phyloP scores from a whole-genome alignment of 768 basidiomycete species.

The Suillus brevipes region DNA sequence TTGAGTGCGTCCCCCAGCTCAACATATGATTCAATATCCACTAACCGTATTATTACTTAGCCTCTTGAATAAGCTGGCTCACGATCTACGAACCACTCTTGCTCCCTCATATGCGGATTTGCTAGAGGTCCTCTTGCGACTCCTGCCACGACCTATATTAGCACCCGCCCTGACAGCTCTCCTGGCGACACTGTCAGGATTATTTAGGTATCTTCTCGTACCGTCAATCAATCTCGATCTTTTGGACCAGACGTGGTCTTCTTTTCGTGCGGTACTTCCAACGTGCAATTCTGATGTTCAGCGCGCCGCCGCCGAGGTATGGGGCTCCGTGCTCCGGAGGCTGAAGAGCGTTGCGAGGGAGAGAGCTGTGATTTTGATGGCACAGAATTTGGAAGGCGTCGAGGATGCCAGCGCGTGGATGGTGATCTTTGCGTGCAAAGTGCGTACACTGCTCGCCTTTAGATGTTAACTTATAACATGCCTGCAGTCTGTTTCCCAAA shows the following conservation, averaged over 20 bases:
- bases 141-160: slow-evolving; percentile 60
- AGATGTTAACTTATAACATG: background rate
- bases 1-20: slow-evolving; percentile 57
- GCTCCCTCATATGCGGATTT: slow-evolving; percentile 60
- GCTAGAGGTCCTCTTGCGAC: slow-evolving; percentile 52
- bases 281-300: slow-evolving; percentile 72
- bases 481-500: slow-evolving; percentile 74
- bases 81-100: slow-evolving; percentile 80
- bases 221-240: slow-evolving; percentile 56
- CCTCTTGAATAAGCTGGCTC: slow-evolving; percentile 72
- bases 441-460: slow-evolving; percentile 21
- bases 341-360: slow-evolving; percentile 62
- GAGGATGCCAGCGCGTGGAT: slow-evolving; percentile 75
- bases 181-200: slow-evolving; percentile 62
- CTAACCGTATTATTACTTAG: slow-evolving; percentile 37
- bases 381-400: slow-evolving; percentile 46
- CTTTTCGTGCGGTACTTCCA: slow-evolving; percentile 49
- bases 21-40: slow-evolving; percentile 5
- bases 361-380: slow-evolving; percentile 56
- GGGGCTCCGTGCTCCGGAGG: slow-evolving; percentile 76
- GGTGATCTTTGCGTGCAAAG: slow-evolving; percentile 79
- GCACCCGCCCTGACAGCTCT: slow-evolving; percentile 61
- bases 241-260: slow-evolving; percentile 60
- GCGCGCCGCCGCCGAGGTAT: slow-evolving; percentile 81
- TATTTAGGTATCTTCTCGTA: slow-evolving; percentile 75